Evolutionary conservation across 768 basidiomycete genomes (phyloP).

Genomic region (Botryobasidium botryosum): DNA sequence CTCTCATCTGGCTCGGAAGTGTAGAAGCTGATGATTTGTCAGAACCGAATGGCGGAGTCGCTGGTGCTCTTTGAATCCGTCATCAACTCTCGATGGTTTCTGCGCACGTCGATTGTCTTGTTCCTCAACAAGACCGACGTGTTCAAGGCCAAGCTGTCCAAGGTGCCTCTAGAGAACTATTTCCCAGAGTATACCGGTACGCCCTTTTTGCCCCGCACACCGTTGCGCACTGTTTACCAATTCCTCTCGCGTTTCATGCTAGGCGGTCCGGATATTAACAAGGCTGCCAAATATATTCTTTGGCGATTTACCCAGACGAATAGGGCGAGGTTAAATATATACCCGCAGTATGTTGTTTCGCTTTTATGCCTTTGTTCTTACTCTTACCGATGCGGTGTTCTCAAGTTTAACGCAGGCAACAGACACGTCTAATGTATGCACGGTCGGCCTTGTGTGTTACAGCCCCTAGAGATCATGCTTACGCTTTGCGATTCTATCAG

Average conservation of each 20-base stretch:
- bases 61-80: conserved; percentile 29
- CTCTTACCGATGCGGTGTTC: neutral
- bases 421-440: conserved; percentile 28
- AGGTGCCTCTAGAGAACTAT: conserved; percentile 27
- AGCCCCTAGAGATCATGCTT: neutral
- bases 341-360: conserved; percentile 21
- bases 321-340: conserved; percentile 65
- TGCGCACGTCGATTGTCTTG: conserved; percentile 28
- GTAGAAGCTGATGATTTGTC: conserved; percentile 6
- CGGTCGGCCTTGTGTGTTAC: too few relatives aligned
- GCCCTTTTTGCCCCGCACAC: too few relatives aligned
- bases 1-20: neutral
- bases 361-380: neutral
- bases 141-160: conserved; percentile 30
- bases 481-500: conserved; percentile 11
- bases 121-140: conserved; percentile 26
- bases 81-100: conserved; percentile 32
- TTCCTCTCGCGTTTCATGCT: too few relatives aligned
- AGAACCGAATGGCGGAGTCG: conserved; percentile 32
- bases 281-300: conserved; percentile 85
- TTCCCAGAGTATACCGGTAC: conserved; percentile 32
- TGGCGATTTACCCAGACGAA: conserved; percentile 94
- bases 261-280: conserved; percentile 47
- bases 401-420: conserved; percentile 27
- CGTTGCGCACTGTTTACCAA: too few relatives aligned